phyloP scores from a whole-genome alignment of 2,329 filamentous ascomycete species.

The Colletotrichum melonis region DNA sequence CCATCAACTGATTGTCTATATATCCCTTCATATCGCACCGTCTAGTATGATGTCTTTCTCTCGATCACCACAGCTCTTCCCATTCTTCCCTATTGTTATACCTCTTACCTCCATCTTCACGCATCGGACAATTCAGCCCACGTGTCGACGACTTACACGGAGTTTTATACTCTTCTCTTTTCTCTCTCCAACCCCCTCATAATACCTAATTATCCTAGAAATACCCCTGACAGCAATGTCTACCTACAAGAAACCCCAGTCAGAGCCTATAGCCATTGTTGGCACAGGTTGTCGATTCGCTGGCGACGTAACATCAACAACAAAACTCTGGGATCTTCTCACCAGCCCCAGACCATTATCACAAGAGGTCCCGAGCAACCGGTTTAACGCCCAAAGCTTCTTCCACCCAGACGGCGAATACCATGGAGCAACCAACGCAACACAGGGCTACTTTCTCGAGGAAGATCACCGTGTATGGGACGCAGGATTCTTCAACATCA shows the following conservation, averaged over 20 bases:
- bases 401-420: slow-evolving; percentile 42
- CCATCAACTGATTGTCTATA: slow-evolving; percentile 19
- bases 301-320: slow-evolving; percentile 46
- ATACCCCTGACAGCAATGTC: slow-evolving; percentile 34
- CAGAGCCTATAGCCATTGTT: slow-evolving; percentile 54
- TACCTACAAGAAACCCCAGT: slow-evolving; percentile 32
- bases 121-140: neutral
- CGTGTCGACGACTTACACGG: neutral
- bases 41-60: neutral
- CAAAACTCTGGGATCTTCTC: slow-evolving; percentile 51
- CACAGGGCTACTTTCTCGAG: slow-evolving; percentile 36
- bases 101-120: neutral
- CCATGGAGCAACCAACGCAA: slow-evolving; percentile 31
- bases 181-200: neutral
- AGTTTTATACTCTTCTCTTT: neutral
- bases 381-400: slow-evolving; percentile 40
- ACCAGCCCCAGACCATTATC: slow-evolving; percentile 42
- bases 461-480: slow-evolving; percentile 48
- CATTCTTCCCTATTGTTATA: slow-evolving; percentile 34
- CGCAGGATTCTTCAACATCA: slow-evolving; percentile 54
- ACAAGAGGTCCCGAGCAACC: slow-evolving; percentile 36
- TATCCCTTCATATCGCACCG: slow-evolving; percentile 18
- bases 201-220: slow-evolving; percentile 30
- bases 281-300: slow-evolving; percentile 54
- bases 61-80: slow-evolving; percentile 4